These are phyloP conservation scores for Morella rubra DNA, from an alignment of 306 rosid species.

Conservation along the genomic window DNA sequence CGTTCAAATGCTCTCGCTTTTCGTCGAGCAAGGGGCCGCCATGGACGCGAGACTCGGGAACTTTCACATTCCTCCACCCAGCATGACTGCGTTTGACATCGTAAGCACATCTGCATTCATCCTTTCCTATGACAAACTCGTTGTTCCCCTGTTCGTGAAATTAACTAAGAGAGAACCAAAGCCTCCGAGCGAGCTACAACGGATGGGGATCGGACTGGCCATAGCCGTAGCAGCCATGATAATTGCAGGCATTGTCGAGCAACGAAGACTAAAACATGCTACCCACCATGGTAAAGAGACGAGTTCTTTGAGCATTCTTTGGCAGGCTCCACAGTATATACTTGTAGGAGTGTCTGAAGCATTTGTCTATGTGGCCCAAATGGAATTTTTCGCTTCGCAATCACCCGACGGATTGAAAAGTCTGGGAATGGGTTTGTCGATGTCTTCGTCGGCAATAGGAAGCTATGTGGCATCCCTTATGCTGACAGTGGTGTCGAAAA, in stretches of 20 bases:
- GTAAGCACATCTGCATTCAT: conserved; percentile 53
- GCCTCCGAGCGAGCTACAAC: conserved; percentile 41
- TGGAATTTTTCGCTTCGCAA: conserved; percentile 56
- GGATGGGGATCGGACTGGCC: conserved; percentile 53
- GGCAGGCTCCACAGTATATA: conserved; percentile 65
- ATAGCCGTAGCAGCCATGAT: conserved; percentile 43
- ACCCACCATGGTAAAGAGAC: conserved; percentile 25
- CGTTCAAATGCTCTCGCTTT: conserved; percentile 60
- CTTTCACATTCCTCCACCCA: conserved; percentile 58
- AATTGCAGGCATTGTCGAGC: conserved; percentile 51
- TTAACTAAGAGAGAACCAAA: conserved; percentile 41
- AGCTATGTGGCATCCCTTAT: conserved; percentile 51
- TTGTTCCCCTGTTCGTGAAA: conserved; percentile 37
- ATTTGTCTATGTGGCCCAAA: conserved; percentile 51
- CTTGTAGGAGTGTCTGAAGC: conserved; percentile 59
- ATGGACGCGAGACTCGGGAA: conserved; percentile 42
- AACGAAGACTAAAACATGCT: conserved; percentile 34
- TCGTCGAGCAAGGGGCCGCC: conserved; percentile 59
- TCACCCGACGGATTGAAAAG: conserved; percentile 57
- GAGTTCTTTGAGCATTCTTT: conserved; percentile 53
- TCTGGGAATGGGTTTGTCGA: conserved; percentile 54
- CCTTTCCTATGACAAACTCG: conserved; percentile 36
- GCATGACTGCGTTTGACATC: conserved; percentile 63
- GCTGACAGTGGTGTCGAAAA: conserved; percentile 46
- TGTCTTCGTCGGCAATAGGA: conserved; percentile 57